phyloP scores from a whole-genome alignment of 306 rosid genomes.

The Malus sylvestris region DNA sequence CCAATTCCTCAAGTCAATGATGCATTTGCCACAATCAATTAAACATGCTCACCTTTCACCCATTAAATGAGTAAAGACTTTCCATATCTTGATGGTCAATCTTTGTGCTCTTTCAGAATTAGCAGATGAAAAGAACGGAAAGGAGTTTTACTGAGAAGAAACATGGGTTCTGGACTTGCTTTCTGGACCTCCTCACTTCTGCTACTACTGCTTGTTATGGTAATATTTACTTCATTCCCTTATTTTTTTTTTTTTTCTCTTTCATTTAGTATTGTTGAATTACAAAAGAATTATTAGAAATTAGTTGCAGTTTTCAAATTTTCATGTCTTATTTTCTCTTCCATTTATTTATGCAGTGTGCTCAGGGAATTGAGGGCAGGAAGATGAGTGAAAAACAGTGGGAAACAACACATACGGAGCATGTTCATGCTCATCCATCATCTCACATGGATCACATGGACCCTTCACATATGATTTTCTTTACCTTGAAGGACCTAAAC shows the following conservation, averaged over 20 bases:
- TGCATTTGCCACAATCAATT: not conserved
- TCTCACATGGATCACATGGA: conserved; percentile 34
- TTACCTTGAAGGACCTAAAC: conserved; percentile 48
- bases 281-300: not conserved
- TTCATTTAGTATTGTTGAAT: too few species aligned
- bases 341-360: conserved; percentile 19
- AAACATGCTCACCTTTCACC: not conserved
- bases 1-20: not conserved
- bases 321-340: not conserved
- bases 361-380: conserved; percentile 17
- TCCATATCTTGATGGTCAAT: not conserved
- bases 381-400: conserved; percentile 1
- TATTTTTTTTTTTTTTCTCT: not conserved
- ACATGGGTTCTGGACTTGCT: conserved; percentile 22
- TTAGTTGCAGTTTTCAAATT: not conserved
- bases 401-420: conserved; percentile 1
- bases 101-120: not conserved
- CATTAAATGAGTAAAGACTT: not conserved
- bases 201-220: conserved; percentile 25
- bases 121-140: not conserved
- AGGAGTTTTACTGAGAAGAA: conserved; percentile 1
- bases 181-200: conserved; percentile 26
- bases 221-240: not conserved
- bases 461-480: conserved; percentile 51
- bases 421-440: not conserved